phyloP scores from a whole-genome alignment of 352 stramenopile genomes.

The Phytophthora citricola region DNA sequence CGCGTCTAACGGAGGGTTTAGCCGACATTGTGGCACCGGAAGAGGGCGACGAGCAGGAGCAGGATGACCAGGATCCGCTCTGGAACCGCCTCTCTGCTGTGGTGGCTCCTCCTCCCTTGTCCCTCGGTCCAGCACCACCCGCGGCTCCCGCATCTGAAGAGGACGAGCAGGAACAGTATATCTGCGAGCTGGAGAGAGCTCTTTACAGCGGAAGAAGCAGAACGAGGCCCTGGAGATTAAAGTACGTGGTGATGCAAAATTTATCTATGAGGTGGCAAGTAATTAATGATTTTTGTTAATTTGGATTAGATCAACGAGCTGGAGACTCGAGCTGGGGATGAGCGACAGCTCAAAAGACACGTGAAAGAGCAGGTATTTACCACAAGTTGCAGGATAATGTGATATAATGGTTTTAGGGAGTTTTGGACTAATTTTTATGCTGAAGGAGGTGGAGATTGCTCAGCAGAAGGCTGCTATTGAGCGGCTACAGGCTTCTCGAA shows the following conservation, averaged over 20 bases:
- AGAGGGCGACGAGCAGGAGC: conserved; percentile 36
- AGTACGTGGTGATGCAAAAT: conserved; percentile 17
- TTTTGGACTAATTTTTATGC: conserved; percentile 1
- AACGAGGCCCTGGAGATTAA: conserved; percentile 65
- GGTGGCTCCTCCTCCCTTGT: conserved; percentile 45
- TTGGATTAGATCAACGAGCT: conserved; percentile 24
- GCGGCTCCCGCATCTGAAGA: conserved; percentile 35
- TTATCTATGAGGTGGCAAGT: no score
- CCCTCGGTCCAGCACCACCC: neutral
- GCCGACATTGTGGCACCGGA: conserved; percentile 77
- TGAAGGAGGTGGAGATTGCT: conserved; percentile 29
- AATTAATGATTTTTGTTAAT: conserved; percentile 24
- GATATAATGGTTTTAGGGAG: neutral
- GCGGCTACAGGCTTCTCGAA: conserved; percentile 17
- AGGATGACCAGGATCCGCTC: conserved; percentile 40
- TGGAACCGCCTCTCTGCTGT: conserved; percentile 54
- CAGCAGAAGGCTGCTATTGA: conserved; percentile 31
- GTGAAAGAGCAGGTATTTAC: conserved; percentile 27
- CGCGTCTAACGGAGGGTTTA: conserved; percentile 59
- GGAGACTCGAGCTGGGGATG: conserved; percentile 11
- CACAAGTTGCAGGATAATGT: neutral
- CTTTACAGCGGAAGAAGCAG: conserved; percentile 81
- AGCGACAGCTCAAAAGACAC: conserved; percentile 18
- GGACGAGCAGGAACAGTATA: conserved; percentile 83
- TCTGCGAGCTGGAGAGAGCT: conserved; percentile 75